A percentile compares a stretch with the other conserved stretches of the same genome.
These are phyloP conservation scores for Boechera retrofracta DNA, from an alignment of 345 rosid species.

Conservation along the genomic window DNA sequence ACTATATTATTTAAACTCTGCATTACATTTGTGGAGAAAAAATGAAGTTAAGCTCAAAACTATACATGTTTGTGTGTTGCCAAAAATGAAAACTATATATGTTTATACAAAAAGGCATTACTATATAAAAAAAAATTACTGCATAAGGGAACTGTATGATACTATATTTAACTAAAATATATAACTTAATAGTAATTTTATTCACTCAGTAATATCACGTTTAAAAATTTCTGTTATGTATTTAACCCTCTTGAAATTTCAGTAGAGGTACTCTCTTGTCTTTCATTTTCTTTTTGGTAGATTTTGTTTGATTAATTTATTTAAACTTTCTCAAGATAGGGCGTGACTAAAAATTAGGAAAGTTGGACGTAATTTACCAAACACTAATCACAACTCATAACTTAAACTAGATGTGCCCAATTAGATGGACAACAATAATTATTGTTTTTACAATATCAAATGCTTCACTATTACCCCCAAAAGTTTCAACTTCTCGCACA, in stretches of 20 bases:
- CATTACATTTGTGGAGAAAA: background rate
- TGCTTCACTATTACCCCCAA: conserved; percentile 32
- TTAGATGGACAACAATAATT: conserved; percentile 19
- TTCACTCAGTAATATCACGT: background rate
- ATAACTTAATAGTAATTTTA: background rate
- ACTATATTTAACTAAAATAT: background rate
- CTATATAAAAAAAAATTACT: background rate
- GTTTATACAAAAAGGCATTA: background rate
- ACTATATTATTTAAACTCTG: background rate
- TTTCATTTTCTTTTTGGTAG: background rate
- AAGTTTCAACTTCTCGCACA: conserved; percentile 30
- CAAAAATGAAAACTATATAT: background rate
- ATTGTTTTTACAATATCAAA: conserved; percentile 35
- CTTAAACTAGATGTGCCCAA: conserved; percentile 35
- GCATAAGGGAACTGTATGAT: background rate
- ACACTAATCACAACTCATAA: conserved; percentile 37
- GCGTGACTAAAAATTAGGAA: conserved; percentile 21
- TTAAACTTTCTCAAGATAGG: conserved; percentile 5
- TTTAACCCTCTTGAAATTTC: background rate
- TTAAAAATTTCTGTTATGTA: background rate
- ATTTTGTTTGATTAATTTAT: background rate
- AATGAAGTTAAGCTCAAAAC: background rate
- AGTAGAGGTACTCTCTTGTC: background rate
- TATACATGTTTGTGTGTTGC: background rate
- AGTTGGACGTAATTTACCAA: conserved; percentile 32